Base-by-base conservation (phyloP, 2,329 filamentous ascomycete genomes). In the Bipolaris gigantea region DNA sequence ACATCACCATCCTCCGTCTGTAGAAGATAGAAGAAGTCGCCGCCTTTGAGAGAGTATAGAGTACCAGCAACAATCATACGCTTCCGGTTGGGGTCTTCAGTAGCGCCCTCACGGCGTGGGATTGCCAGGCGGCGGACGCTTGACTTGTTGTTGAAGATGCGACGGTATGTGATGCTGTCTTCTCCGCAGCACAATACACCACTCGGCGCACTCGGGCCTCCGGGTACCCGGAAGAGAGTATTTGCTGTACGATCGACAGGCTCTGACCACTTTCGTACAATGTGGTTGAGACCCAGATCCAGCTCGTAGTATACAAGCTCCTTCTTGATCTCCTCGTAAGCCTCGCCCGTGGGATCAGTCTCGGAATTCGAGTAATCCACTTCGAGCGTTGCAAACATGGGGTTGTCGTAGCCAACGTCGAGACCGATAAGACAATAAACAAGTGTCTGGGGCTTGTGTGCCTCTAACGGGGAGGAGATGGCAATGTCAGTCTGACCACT, bases 1-100 rank as follows among this genome's bases (percentile, higher is more conserved):
- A 99, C 80, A 73, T 99, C 95, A n/a, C 94, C 94, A 72, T 99
- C 95, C 53, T 99, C 94, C 0, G 90, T 92, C 73, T 99, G 94
- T 0, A 99, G 79, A 2, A 99, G 83, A 73, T 97, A 96, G 80
- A 99, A 99, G 78, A 99, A 99, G 41, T 73, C 69, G 1, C 92
- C 92, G 25, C 92, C 92, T 67, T 94, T 93, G 72, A 97, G 87
- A 74, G 95, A 96, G 77, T 99, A 94, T 86, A 97, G 93, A n/a
- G 96, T 92, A 45, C 94, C 94, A 2, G 90, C 85, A 1, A 93
- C 87, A 55, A 99, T 94, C 30, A 81, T 86, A 25, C 94, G 88
- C 74, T 96, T 97, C 55, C 95, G 84, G 56, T 92, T 88, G 0
- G 93, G 92, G 69, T 99, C 92, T 73, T 99, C 95, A 0, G 91